Evolutionary conservation across 306 rosid species (phyloP).

Genomic region (Ochetophila trinervis): DNA sequence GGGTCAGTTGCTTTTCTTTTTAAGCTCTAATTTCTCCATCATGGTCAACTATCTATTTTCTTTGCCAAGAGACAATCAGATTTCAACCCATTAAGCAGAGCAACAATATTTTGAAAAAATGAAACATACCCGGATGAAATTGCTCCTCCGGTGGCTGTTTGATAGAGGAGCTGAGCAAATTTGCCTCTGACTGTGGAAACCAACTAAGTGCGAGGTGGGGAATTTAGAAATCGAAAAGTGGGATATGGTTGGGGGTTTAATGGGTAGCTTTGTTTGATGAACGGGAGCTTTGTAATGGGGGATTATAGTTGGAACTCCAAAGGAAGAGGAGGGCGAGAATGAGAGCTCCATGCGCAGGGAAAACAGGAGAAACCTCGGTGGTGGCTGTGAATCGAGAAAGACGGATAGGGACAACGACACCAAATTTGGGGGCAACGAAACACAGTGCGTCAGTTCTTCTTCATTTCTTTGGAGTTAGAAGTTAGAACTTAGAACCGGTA

Average conservation of each 20-base stretch:
- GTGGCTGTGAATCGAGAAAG: neutral
- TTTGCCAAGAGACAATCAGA: too few relatives aligned
- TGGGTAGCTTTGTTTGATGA: slow-evolving; percentile 19
- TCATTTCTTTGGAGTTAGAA: too few relatives aligned
- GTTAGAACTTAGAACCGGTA: too few relatives aligned
- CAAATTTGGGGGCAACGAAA: too few relatives aligned
- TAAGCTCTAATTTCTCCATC: too few relatives aligned
- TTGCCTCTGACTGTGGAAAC: slow-evolving; percentile 12
- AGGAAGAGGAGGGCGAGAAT: slow-evolving; percentile 31
- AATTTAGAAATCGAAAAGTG: slow-evolving; percentile 29
- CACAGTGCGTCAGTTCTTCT: too few relatives aligned
- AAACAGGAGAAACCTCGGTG: neutral
- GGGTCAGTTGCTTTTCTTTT: too few relatives aligned
- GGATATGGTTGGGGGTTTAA: slow-evolving; percentile 11
- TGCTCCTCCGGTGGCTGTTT: slow-evolving; percentile 22
- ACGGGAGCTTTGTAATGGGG: slow-evolving; percentile 27
- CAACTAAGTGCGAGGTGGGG: slow-evolving; percentile 27
- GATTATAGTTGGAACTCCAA: slow-evolving; percentile 30
- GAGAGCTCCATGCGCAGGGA: slow-evolving; percentile 61
- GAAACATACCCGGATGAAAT: slow-evolving; percentile 54
- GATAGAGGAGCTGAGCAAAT: slow-evolving; percentile 23
- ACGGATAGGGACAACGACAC: neutral
- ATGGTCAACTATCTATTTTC: too few relatives aligned
- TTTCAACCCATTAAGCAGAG: neutral
- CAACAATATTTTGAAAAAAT: slow-evolving; percentile 12